Percentiles rank a stretch among this genome's conserved stretches.
These are phyloP conservation scores for Naganishia liquefaciens DNA, from an alignment of 1,284 basidiomycete genomes.

Conservation along the genomic window DNA sequence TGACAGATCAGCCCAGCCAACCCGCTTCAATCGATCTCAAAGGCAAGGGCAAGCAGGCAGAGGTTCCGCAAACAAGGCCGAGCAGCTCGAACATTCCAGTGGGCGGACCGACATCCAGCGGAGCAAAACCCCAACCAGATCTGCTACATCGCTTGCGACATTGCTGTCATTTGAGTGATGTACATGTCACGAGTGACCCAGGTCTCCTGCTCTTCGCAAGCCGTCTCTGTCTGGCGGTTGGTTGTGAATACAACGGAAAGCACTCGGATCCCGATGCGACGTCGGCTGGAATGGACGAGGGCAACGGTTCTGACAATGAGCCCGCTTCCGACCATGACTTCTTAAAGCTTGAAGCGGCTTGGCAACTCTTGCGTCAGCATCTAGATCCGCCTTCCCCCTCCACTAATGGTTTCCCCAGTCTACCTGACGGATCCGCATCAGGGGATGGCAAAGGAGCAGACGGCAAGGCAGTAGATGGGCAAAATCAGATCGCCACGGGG, in stretches of 20 bases:
- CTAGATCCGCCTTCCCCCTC: slow-evolving; percentile 42
- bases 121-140: slow-evolving; percentile 42
- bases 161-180: slow-evolving; percentile 53
- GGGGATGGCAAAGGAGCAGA: slow-evolving; percentile 39
- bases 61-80: background rate
- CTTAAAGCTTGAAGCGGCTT: slow-evolving; percentile 50
- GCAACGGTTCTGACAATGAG: slow-evolving; percentile 25
- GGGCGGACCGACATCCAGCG: slow-evolving; percentile 8
- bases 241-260: slow-evolving; percentile 46
- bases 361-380: slow-evolving; percentile 46
- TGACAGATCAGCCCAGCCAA: background rate
- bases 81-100: background rate
- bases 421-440: slow-evolving; percentile 26
- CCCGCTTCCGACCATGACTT: slow-evolving; percentile 40
- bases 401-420: background rate
- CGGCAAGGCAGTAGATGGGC: slow-evolving; percentile 36
- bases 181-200: slow-evolving; percentile 53
- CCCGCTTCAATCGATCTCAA: slow-evolving; percentile 7
- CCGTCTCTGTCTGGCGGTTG: slow-evolving; percentile 50
- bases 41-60: slow-evolving; percentile 11
- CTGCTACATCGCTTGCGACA: slow-evolving; percentile 50
- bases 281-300: slow-evolving; percentile 29
- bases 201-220: slow-evolving; percentile 53
- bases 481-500: slow-evolving; percentile 53
- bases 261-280: slow-evolving; percentile 38